These are phyloP conservation scores for Penicillium sp. DNA, from an alignment of 2,329 filamentous ascomycete species.

Conservation along the genomic window DNA sequence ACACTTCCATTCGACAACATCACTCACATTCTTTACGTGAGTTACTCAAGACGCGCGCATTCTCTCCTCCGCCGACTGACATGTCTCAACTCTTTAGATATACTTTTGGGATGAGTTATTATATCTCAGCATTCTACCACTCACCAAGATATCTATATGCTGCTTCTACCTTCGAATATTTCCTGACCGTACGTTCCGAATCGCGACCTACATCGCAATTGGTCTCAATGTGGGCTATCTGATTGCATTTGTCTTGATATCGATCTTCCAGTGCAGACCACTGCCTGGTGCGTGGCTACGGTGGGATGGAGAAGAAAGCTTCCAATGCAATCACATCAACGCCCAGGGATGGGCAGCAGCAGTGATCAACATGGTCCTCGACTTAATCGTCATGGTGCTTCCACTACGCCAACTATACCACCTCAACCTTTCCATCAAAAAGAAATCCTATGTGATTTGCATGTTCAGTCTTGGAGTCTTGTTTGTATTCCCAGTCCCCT, in stretches of 20 bases:
- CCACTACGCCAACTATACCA: constrained; percentile 31
- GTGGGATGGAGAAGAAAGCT: constrained; percentile 39
- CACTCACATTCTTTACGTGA: constrained; percentile 42
- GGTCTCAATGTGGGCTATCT: constrained; percentile 32
- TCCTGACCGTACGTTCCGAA: constrained; percentile 37
- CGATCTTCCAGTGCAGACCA: constrained; percentile 41
- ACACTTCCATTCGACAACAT: constrained; percentile 45
- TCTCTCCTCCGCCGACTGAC: neutral
- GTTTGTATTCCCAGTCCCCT: constrained; percentile 22
- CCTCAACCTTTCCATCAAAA: constrained; percentile 28
- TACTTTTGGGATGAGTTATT: constrained; percentile 36
- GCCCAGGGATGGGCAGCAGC: constrained; percentile 40
- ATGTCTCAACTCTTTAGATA: constrained; percentile 29
- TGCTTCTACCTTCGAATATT: constrained; percentile 47
- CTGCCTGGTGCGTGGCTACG: constrained; percentile 43
- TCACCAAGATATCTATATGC: constrained; percentile 36
- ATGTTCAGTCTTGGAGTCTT: constrained; percentile 43
- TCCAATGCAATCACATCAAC: constrained; percentile 39
- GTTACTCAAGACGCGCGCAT: constrained; percentile 24
- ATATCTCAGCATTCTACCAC: constrained; percentile 34
- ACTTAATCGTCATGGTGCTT: constrained; percentile 31
- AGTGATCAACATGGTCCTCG: constrained; percentile 33
- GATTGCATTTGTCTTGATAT: constrained; percentile 36
- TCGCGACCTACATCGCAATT: constrained; percentile 31
- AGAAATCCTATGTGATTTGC: constrained; percentile 34